Percentiles rank a stretch among this genome's conserved stretches.
These are phyloP conservation scores for Fusarium sp. DNA, from an alignment of 2,329 filamentous ascomycete genomes.

Conservation along the genomic window DNA sequence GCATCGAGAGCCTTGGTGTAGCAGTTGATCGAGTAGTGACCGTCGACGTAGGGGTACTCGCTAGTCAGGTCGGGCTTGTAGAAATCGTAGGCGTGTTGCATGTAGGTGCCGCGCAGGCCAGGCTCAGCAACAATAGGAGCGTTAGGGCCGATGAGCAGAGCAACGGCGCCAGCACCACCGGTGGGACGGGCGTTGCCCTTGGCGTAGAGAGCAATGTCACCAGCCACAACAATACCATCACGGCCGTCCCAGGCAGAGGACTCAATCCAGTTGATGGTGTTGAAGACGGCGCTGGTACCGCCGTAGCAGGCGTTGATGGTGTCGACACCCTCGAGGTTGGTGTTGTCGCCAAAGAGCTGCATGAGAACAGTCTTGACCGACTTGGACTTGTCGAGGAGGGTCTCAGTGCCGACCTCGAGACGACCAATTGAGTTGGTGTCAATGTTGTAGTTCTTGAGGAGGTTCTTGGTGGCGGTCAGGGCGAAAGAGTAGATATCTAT, in stretches of 20 bases:
- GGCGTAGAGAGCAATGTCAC: conserved; percentile 87
- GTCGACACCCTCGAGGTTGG: conserved; percentile 85
- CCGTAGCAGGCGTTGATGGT: conserved; percentile 89
- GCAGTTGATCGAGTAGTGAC: conserved; percentile 84
- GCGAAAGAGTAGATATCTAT: conserved; percentile 89
- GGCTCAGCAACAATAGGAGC: conserved; percentile 82
- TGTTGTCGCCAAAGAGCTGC: conserved; percentile 87
- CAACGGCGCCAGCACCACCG: conserved; percentile 82
- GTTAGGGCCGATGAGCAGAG: conserved; percentile 81
- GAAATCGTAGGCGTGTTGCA: conserved; percentile 88
- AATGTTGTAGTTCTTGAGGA: conserved; percentile 85
- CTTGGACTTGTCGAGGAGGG: conserved; percentile 89
- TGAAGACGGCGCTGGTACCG: conserved; percentile 86
- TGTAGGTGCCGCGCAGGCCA: conserved; percentile 81
- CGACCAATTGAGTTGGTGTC: conserved; percentile 82
- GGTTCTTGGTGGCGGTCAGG: conserved; percentile 80
- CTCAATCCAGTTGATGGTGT: conserved; percentile 86
- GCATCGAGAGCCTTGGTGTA: conserved; percentile 84
- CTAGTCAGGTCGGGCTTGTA: conserved; percentile 90
- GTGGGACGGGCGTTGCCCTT: conserved; percentile 85
- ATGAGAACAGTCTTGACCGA: conserved; percentile 90
- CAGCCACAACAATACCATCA: conserved; percentile 81
- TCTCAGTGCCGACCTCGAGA: conserved; percentile 88
- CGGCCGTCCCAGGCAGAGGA: conserved; percentile 88
- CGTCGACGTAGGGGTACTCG: conserved; percentile 88